These are phyloP conservation scores for Bruguiera parviflora DNA, from an alignment of 345 rosid genomes.

Conservation along the genomic window DNA sequence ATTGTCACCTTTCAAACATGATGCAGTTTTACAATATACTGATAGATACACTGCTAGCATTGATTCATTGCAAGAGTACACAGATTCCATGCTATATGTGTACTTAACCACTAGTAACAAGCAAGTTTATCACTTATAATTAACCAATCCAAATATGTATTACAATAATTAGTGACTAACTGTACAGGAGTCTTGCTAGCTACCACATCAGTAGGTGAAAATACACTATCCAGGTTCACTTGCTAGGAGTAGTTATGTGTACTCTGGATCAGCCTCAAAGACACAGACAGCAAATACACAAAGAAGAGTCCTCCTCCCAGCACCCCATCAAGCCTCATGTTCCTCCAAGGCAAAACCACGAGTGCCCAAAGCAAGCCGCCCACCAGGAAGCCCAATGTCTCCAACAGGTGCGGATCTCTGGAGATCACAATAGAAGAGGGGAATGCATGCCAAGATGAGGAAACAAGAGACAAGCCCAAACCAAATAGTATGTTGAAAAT, in stretches of 20 bases:
- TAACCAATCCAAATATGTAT: not conserved
- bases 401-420: slow-evolving; percentile 52
- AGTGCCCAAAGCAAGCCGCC: slow-evolving; percentile 81
- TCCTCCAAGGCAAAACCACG: slow-evolving; percentile 52
- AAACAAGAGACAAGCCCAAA: slow-evolving; percentile 64
- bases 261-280: slow-evolving; percentile 45
- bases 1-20: not conserved
- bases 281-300: slow-evolving; percentile 52
- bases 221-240: not conserved
- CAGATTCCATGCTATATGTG: not conserved
- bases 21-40: not conserved
- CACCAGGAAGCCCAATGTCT: slow-evolving; percentile 61
- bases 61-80: no score
- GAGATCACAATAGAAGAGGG: slow-evolving; percentile 50
- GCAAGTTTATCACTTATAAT: not conserved
- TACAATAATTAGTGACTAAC: not conserved
- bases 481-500: slow-evolving; percentile 75
- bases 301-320: slow-evolving; percentile 64
- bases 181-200: slow-evolving; percentile 3
- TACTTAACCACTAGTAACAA: not conserved
- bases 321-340: slow-evolving; percentile 62
- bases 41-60: not conserved
- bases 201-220: not conserved
- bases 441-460: slow-evolving; percentile 46
- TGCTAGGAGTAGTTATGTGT: not conserved